Evolutionary conservation across 495 filamentous ascomycete species (phyloP), one percentile per base, ranked within the genome.

Genomic region (Talaromyces trachyspermus): DNA sequence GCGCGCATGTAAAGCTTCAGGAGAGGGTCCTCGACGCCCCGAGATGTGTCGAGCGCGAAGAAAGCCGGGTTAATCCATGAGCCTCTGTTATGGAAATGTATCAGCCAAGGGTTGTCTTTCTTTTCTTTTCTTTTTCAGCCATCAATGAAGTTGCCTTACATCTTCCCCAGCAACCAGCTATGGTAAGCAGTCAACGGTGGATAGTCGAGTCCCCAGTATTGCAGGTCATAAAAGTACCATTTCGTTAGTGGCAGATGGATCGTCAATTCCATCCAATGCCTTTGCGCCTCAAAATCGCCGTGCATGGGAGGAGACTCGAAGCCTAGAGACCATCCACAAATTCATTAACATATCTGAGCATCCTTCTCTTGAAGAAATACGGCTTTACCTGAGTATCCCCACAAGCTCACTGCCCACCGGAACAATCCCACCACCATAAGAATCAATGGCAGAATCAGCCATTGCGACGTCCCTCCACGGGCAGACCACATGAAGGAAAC

Each of bases 251-350:
- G 94, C 3, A 98, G 73, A 49, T 92, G 80, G 11, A 77, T 84
- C 1, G 94, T 95, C 52, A 96, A 76, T 56, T 97, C 92, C 91
- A 97, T 96, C 92, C 92, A 98, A 58, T 98, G 92, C 54, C 92
- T 66, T 62, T 98, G 92, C 5, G 94, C 92, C 64, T 98, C 92
- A 61, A 95, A 96, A 62, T 98, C 92, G 44, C 92, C 92, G 55
- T 94, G 82, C 83, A 95, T 90, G 12, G 92, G 92, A 3, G 89
- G 89, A 32, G 80, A 79, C 51, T 83, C 66, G 52, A 82, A 86
- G 40, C 89, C 88, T 89, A 46, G 0, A 26, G 40, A 38, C n/a
- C n/a, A n/a, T 11, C 1, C 32, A 36, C 1, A 1, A 1, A 36
- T 6, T 36, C 14, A 36, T 6, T 10, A 20, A 18, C 23, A 3